Base-by-base conservation (phyloP, 192 early-diverging fungal genomes). In the Coemansia sp. region DNA sequence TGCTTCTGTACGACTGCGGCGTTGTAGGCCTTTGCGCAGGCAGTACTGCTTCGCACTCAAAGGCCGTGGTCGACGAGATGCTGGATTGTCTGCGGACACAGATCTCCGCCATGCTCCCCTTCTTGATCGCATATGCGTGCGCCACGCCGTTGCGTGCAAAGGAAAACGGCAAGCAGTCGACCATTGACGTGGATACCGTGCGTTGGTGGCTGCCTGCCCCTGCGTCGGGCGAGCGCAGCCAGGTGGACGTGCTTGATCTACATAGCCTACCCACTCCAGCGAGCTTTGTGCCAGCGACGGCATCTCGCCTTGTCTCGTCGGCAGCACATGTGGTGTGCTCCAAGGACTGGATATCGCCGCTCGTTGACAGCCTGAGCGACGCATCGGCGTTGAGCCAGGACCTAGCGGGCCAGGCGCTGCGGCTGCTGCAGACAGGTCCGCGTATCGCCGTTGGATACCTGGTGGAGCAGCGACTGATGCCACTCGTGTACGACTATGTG, bases 401-500 rank as follows among this genome's bases (percentile, higher is more conserved):
- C 15, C 11, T 60, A 2, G 22, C 51, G 20, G 1, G 24, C 0
- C 26, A 28, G 0, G 8, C 36, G 8, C 25, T 33, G n/a, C 28
- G 9, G 6, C 38, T 50, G 30, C 43, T 73, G 36, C 29, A 14
- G 8, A 38, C 24, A 1, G 50, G 49, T 20, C 35, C 50, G n/a
- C 72, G 72, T 33, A 27, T 41, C 39, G 49, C 39, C 7, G 55
- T 61, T 3, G 53, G 64, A 26, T 29, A 52, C 14, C 61, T 63
- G 2, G 38, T 73, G 13, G 35, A 53, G 23, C 59, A 46, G 44
- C 64, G 66, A 26, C 29, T 78, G 25, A 19, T 78, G 46, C 65
- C 65, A 1, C 47, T 70, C 5, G 62, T 66, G 9, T 66, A 56
- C 35, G 62, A 62, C 43, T 78, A 56, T 49, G 62, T 73, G 18